Evolutionary conservation across 2,329 filamentous ascomycete genomes (phyloP).

Genomic region (Exophiala calicioides): DNA sequence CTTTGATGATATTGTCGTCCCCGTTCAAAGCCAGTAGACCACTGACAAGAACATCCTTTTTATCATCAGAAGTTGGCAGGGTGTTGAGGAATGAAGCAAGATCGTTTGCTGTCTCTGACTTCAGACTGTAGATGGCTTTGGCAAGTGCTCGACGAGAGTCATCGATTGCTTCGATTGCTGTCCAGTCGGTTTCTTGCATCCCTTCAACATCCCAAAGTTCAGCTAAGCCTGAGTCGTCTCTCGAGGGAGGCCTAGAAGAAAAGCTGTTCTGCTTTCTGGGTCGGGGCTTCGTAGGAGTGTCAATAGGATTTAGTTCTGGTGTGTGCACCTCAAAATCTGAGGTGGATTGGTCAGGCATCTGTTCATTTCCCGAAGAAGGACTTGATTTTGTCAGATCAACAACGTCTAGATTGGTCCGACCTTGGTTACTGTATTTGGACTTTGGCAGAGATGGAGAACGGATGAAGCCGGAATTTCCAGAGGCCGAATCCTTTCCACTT

Average conservation of each 20-base stretch:
- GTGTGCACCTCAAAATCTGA: conserved; percentile 37
- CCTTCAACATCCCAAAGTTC: conserved; percentile 32
- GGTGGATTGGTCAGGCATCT: conserved; percentile 10
- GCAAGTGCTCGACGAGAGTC: conserved; percentile 42
- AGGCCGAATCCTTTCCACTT: conserved; percentile 8
- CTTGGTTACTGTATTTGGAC: conserved; percentile 12
- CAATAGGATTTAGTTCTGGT: conserved; percentile 38
- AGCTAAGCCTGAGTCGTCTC: conserved; percentile 15
- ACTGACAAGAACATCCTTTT: conserved; percentile 7
- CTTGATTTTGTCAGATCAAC: conserved; percentile 38
- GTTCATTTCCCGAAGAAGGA: conserved; percentile 4
- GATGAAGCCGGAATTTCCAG: conserved; percentile 21
- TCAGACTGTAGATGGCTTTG: conserved; percentile 28
- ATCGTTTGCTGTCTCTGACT: background rate
- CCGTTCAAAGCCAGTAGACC: conserved; percentile 6
- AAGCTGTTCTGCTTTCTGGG: background rate
- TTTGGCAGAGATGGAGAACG: conserved; percentile 14
- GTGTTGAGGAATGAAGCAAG: conserved; percentile 8
- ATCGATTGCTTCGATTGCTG: conserved; percentile 37
- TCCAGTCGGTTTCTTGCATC: conserved; percentile 38
- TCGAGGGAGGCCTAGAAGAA: background rate
- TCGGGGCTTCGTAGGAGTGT: conserved; percentile 1
- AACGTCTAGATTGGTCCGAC: conserved; percentile 10
- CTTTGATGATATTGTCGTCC: conserved; percentile 6
- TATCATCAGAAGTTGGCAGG: background rate